Base-by-base conservation (phyloP, 208 protist genomes). In the Tritrichomonas foetus region DNA sequence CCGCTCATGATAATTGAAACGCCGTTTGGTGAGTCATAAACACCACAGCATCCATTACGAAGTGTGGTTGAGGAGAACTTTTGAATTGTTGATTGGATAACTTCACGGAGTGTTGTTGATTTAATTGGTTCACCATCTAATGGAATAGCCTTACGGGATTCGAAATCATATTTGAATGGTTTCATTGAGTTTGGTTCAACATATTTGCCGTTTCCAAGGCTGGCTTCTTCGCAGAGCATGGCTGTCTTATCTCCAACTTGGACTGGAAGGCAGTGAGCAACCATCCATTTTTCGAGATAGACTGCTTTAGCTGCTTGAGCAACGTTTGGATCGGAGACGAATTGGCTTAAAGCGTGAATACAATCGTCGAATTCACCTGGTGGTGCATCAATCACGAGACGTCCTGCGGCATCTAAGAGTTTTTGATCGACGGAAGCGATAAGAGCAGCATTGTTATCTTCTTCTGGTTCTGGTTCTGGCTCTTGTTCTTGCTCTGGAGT, bases 331-430 rank as follows among this genome's bases (percentile, higher is more conserved):
- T 89, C 47, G 1, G 0, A 25, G 39, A 89, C 78, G 22, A 89
- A 47, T 36, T n/a, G 27, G 14, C 44, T 89, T 2, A 89, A 27
- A 39, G 78, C 39, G 20, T 53, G 16, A 39, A 89, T 36, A 47
- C 44, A 44, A 57, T 89, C 78, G 8, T 89, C 78, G 47, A 53
- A 89, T 49, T 89, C 78, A 53, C 78, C 78, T 33, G 78, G 78
- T 89, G 78, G 78, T 57, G 78, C 53, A 61, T 61, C 16, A 61
- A 61, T 16, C 5, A 61, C 53, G 16, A 61, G 53, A 61, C 16
- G 53, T 61, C 16, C 53, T 22, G 53, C 53, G 16, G 53, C 53
- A 22, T 61, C 53, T 61, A 61, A 61, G 16, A 61, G 53, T 61
- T 61, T 61, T 61, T 5, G 53, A 61, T 61, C 53, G 16, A 61